These are phyloP conservation scores for Chaetomiaceae sp. DNA, from an alignment of 2,329 filamentous ascomycete genomes.

Conservation along the genomic window DNA sequence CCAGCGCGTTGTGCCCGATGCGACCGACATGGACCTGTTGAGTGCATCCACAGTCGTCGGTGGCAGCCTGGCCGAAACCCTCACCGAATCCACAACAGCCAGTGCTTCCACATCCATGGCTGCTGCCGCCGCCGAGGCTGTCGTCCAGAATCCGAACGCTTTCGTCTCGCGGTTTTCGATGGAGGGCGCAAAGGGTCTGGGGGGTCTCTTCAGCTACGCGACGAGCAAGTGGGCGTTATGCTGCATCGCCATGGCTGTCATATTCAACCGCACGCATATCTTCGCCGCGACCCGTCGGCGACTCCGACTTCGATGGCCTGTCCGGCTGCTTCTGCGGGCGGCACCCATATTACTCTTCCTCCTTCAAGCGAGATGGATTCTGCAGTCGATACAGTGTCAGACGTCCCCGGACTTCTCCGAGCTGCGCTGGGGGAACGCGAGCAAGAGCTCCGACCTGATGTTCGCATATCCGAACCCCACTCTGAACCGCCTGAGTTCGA, in stretches of 20 bases:
- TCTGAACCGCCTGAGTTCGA: constrained; percentile 68
- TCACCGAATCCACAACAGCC: constrained; percentile 37
- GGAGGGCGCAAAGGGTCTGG: constrained; percentile 64
- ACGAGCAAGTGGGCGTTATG: constrained; percentile 89
- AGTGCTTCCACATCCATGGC: constrained; percentile 34
- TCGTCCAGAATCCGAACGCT: constrained; percentile 38
- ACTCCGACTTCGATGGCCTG: constrained; percentile 68
- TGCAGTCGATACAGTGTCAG: constrained; percentile 89
- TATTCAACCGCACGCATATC: constrained; percentile 88
- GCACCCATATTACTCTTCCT: constrained; percentile 66
- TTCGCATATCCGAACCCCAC: constrained; percentile 66
- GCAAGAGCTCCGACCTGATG: constrained; percentile 62
- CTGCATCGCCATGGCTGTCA: constrained; percentile 78
- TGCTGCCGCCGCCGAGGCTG: constrained; percentile 36
- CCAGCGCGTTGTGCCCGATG: constrained; percentile 56
- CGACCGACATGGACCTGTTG: constrained; percentile 43
- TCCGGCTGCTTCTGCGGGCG: constrained; percentile 65
- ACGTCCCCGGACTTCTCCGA: constrained; percentile 69
- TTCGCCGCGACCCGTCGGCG: constrained; percentile 85
- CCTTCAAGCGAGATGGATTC: constrained; percentile 62
- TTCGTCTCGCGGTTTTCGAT: constrained; percentile 49
- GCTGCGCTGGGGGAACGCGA: constrained; percentile 65
- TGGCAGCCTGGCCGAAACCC: constrained; percentile 48
- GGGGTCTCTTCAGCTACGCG: constrained; percentile 83
- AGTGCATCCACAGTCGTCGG: constrained; percentile 26